Evolutionary conservation across 2,329 filamentous ascomycete species (phyloP).

Genomic region (Beauveria caledonica): DNA sequence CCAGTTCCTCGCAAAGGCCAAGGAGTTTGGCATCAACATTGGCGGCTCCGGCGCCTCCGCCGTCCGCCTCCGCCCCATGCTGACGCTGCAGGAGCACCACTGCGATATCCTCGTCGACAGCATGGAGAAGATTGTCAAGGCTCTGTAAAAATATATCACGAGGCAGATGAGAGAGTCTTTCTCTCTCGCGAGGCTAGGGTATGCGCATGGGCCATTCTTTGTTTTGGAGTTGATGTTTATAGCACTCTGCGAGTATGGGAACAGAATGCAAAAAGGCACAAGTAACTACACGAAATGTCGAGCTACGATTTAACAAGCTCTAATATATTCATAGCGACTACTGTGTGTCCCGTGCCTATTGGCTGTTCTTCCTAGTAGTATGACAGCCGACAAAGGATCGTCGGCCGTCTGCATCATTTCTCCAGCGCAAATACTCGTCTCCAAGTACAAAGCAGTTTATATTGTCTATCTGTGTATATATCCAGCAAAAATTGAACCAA

Average conservation of each 20-base stretch:
- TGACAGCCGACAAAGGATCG: no score
- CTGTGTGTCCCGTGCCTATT: not conserved
- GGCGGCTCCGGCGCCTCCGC: slow-evolving; percentile 71
- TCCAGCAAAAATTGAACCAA: not conserved
- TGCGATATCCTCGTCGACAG: slow-evolving; percentile 75
- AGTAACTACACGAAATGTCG: not conserved
- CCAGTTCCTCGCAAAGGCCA: slow-evolving; percentile 69
- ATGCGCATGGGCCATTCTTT: not conserved
- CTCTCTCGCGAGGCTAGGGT: not conserved
- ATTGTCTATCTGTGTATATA: not conserved
- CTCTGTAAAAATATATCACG: slow-evolving; percentile 18
- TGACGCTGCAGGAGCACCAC: slow-evolving; percentile 87
- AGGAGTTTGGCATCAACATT: slow-evolving; percentile 76
- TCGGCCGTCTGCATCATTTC: no score
- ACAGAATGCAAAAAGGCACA: not conserved
- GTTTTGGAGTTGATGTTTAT: not conserved
- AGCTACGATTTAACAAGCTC: not conserved
- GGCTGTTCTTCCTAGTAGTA: no score
- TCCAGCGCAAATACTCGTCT: not conserved
- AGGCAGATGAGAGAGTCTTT: not conserved
- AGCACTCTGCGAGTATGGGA: not conserved
- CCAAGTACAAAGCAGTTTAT: not conserved
- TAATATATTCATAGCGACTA: not conserved
- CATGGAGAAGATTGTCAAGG: slow-evolving; percentile 64
- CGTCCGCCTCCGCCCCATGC: slow-evolving; percentile 78